Conservation (phyloP, 2,329 filamentous ascomycete genomes). For the Fusarium sp. region DNA sequence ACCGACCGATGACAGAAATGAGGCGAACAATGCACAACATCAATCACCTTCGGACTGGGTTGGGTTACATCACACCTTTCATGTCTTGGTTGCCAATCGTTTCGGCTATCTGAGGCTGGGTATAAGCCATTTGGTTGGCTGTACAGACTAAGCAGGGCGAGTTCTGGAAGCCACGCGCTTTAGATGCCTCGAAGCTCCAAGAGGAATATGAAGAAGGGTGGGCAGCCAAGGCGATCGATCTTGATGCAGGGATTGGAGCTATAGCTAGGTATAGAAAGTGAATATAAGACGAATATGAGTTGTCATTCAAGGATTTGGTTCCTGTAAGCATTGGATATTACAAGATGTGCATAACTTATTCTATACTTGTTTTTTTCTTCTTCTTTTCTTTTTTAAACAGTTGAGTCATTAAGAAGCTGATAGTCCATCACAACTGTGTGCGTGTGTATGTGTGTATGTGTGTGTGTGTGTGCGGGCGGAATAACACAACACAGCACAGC, state of each 20-base stretch:
- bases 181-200: slow-evolving; percentile 7
- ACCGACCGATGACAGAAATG: neutral
- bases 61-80: neutral
- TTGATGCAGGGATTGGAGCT: slow-evolving; percentile 8
- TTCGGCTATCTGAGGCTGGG: slow-evolving; percentile 2
- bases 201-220: neutral
- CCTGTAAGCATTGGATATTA: neutral
- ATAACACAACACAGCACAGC: neutral
- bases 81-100: slow-evolving; percentile 10
- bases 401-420: neutral
- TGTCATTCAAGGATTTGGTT: neutral
- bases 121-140: neutral
- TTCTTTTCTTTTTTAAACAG: neutral
- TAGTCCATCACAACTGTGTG: neutral
- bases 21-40: slow-evolving; percentile 4
- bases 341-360: neutral
- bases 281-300: slow-evolving; percentile 2
- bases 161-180: neutral
- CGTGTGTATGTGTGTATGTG: neutral
- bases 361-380: neutral
- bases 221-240: slow-evolving; percentile 16
- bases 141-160: slow-evolving; percentile 14
- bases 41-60: too few species aligned
- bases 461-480: neutral
- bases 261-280: neutral